Evolutionary conservation across 1,284 basidiomycete genomes (phyloP).

Genomic region (Inonotus obliquus): DNA sequence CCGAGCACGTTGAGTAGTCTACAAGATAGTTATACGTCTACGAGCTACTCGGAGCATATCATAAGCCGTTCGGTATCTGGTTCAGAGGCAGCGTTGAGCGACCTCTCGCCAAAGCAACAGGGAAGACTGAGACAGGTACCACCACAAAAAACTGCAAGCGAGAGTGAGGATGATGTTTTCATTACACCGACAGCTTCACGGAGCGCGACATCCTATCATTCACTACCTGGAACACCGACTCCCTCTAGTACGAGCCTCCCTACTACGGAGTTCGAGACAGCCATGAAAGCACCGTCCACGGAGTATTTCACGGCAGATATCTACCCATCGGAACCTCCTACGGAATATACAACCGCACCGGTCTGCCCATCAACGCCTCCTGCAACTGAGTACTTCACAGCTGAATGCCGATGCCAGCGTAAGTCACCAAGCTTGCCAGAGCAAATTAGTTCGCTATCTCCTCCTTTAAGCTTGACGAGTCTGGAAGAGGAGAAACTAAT

Average conservation of each 20-base stretch:
- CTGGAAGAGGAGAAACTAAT: slow-evolving; percentile 5
- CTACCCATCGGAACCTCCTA: slow-evolving; percentile 45
- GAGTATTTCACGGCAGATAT: slow-evolving; percentile 45
- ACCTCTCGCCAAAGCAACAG: neutral
- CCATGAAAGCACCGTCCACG: slow-evolving; percentile 28
- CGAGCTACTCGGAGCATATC: slow-evolving; percentile 6
- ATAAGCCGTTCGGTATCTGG: slow-evolving; percentile 10
- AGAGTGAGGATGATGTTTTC: slow-evolving; percentile 13
- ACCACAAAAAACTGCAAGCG: neutral
- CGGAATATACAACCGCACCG: slow-evolving; percentile 49
- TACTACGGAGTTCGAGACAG: slow-evolving; percentile 21
- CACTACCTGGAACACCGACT: slow-evolving; percentile 15
- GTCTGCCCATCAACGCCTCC: slow-evolving; percentile 38
- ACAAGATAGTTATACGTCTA: slow-evolving; percentile 23
- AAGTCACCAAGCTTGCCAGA: neutral
- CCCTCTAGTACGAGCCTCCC: slow-evolving; percentile 11
- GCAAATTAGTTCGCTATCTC: slow-evolving; percentile 10
- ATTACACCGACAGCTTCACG: slow-evolving; percentile 10
- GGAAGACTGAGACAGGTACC: neutral
- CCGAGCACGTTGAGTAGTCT: slow-evolving; percentile 10
- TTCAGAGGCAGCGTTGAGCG: slow-evolving; percentile 9
- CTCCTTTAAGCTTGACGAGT: slow-evolving; percentile 7
- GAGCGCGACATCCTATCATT: slow-evolving; percentile 10
- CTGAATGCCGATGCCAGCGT: slow-evolving; percentile 25
- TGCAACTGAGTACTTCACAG: slow-evolving; percentile 33